Evolutionary conservation across 108 stramenopile species (phyloP), one percentile per base, ranked within the genome.

Genomic region (Cyclotella sp.): DNA sequence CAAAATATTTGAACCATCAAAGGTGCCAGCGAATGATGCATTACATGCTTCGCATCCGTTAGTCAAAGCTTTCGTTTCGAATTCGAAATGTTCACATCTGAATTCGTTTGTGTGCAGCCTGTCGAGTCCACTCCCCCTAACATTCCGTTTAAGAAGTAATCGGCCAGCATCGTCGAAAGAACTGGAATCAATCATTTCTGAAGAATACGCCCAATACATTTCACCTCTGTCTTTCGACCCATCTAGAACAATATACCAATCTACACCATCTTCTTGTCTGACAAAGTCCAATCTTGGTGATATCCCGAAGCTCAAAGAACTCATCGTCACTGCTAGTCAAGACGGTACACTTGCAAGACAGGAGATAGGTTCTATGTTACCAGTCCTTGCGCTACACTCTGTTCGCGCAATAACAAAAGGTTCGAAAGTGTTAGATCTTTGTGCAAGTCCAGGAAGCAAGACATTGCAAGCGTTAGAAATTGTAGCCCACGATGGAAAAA

Each of bases 371-470:
- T 84, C 82, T 47, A 93, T 93, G 90, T 76, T 95, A 3, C 92
- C 92, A 12, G 88, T 92, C 5, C 46, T 90, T 29, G 62, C 79
- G 0, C 59, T 95, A 21, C 34, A 69, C 9, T 44, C 64, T 42
- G 78, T 77, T 19, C 70, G 81, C 11, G 76, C 68, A n/a, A 62
- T 86, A 59, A 34, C n/a, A 15, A 19, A 34, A 0, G 72, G 73
- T 44, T 49, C 72, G 26, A 87, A 79, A 47, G 90, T 95, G 0
- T 73, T 95, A 72, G 97, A 97, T 70, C 30, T 95, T 44, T 97
- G 97, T 61, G 91, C 93, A 10, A 80, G 84, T 27, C 97, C 97
- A 0, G 97, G 97, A 52, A 82, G 77, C 49, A 97, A 97, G 73
- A 94, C 97, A 28, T 39, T 92, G 62, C 97, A 97, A 72, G 87